Percentiles rank a stretch among this genome's conserved stretches.
These are phyloP conservation scores for Oidiodendron maius DNA, from an alignment of 495 filamentous ascomycete genomes.

Conservation along the genomic window DNA sequence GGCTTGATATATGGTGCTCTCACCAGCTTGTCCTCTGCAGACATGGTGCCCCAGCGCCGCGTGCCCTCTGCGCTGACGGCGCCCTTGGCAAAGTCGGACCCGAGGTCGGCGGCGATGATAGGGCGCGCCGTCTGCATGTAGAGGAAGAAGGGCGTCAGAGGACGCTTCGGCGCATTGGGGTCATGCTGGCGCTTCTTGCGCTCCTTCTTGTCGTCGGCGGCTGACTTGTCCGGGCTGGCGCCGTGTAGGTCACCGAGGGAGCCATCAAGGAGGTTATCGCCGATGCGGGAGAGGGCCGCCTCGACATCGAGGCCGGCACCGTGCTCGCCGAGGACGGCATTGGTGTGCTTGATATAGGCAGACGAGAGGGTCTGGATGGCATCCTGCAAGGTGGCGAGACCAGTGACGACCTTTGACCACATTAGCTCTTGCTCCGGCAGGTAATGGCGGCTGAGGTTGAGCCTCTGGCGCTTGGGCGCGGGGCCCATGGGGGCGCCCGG, in stretches of 20 bases:
- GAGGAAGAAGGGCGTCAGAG: conserved; percentile 89
- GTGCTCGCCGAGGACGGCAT: conserved; percentile 66
- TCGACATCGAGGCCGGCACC: conserved; percentile 38
- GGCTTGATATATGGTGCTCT: too few relatives aligned
- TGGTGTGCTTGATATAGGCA: conserved; percentile 78
- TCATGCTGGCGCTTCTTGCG: conserved; percentile 85
- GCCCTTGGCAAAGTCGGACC: conserved; percentile 60
- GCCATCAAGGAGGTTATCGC: conserved; percentile 39
- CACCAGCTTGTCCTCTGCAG: conserved; percentile 66
- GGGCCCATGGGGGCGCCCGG: not conserved
- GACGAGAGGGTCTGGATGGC: conserved; percentile 67
- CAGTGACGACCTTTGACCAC: conserved; percentile 58
- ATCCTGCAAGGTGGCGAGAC: conserved; percentile 65
- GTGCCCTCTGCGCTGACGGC: conserved; percentile 80
- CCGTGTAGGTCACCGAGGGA: conserved; percentile 33
- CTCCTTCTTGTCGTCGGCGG: conserved; percentile 64
- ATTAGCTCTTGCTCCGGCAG: conserved; percentile 17
- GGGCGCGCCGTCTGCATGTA: conserved; percentile 80
- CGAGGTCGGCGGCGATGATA: conserved; percentile 72
- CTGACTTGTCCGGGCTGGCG: conserved; percentile 22
- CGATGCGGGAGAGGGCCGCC: conserved; percentile 35
- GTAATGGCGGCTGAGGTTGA: conserved; percentile 4
- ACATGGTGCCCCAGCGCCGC: conserved; percentile 74
- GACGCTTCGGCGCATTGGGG: conserved; percentile 90
- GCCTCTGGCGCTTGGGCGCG: conserved; percentile 1